These are phyloP conservation scores for Phytopythium litorale DNA, from an alignment of 352 stramenopile genomes.

Conservation along the genomic window DNA sequence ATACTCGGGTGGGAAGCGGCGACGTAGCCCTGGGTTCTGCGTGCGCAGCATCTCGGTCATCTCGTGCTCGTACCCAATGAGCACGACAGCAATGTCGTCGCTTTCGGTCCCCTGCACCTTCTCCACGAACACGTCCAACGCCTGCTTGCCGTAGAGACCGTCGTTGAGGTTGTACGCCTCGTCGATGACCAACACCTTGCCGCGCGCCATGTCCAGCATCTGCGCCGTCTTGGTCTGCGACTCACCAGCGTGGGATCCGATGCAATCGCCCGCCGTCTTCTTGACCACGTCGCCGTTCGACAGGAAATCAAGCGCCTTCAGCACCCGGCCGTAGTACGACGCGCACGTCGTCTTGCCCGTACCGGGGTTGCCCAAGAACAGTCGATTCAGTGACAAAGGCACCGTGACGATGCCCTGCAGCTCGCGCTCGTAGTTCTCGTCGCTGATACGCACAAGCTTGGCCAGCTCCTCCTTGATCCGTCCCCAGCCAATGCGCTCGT, in stretches of 20 bases:
- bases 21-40: constrained; percentile 84
- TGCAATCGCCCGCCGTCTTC: constrained; percentile 87
- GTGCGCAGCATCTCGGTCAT: constrained; percentile 91
- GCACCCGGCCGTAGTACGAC: constrained; percentile 77
- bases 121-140: constrained; percentile 88
- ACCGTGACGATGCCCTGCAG: constrained; percentile 60
- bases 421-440: constrained; percentile 83
- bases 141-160: constrained; percentile 59
- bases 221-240: constrained; percentile 85
- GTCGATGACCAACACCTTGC: constrained; percentile 93
- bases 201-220: constrained; percentile 76
- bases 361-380: constrained; percentile 91
- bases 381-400: constrained; percentile 71
- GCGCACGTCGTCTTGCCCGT: constrained; percentile 93
- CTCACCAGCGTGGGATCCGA: constrained; percentile 76
- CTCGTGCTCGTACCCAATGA: constrained; percentile 88
- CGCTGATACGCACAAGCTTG: constrained; percentile 71
- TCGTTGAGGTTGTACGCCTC: constrained; percentile 92
- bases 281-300: constrained; percentile 88
- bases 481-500: constrained; percentile 74
- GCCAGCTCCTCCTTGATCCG: constrained; percentile 75
- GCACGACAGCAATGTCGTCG: constrained; percentile 91
- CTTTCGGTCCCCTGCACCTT: constrained; percentile 86
- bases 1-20: constrained; percentile 85
- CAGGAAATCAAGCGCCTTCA: constrained; percentile 88